Percentiles rank a stretch among this genome's conserved stretches.
Evolutionary conservation across 305 asterid species (phyloP).

Genomic region (Fraxinus baroniana): DNA sequence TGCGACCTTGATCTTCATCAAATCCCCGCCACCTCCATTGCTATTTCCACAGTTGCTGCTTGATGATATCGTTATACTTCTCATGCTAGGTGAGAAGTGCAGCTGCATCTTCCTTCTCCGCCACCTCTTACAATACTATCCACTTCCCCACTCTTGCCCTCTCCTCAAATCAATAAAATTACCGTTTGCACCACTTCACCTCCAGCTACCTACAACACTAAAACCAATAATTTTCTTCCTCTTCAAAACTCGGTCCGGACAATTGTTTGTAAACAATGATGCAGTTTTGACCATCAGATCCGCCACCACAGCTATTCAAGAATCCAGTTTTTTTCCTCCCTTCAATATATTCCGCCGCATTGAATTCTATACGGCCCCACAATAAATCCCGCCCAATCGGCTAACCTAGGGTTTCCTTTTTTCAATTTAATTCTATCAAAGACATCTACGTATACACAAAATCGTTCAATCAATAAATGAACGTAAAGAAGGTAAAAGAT

Average conservation of each 20-base stretch:
- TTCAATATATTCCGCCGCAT: conserved; percentile 28
- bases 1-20: conserved; percentile 97
- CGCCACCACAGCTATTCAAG: conserved; percentile 40
- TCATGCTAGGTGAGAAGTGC: conserved; percentile 17
- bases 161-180: conserved; percentile 35
- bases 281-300: conserved; percentile 57
- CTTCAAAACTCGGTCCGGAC: conserved; percentile 22
- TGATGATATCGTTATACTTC: conserved; percentile 46
- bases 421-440: background rate
- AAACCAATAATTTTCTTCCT: conserved; percentile 20
- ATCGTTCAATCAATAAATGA: background rate
- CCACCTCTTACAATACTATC: conserved; percentile 38
- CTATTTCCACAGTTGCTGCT: conserved; percentile 60
- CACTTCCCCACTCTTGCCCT: conserved; percentile 34
- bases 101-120: conserved; percentile 68
- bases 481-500: background rate
- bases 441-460: background rate
- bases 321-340: conserved; percentile 34
- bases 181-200: conserved; percentile 21
- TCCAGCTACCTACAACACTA: conserved; percentile 24
- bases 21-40: conserved; percentile 75
- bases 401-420: conserved; percentile 10
- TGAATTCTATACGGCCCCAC: background rate
- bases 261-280: conserved; percentile 22
- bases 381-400: background rate